phyloP scores from a whole-genome alignment of 495 filamentous ascomycete genomes.

The Terfezia boudieri region DNA sequence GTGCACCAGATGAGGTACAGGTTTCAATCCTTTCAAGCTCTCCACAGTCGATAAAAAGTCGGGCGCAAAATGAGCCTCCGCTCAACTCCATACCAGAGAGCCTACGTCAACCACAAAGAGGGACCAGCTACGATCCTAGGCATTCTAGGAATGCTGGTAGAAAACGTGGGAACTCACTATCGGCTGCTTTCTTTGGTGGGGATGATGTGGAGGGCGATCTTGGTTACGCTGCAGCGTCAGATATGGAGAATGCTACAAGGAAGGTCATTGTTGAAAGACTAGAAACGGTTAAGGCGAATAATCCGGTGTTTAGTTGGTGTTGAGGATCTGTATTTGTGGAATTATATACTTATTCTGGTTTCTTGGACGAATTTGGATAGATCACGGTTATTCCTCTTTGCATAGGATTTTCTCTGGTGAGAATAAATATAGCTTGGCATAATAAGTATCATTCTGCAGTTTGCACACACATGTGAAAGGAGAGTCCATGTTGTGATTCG shows the following conservation, averaged over 20 bases:
- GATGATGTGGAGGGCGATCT: constrained; percentile 80
- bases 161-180: background rate
- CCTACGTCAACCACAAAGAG: background rate
- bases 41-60: constrained; percentile 1
- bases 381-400: no score
- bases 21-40: constrained; percentile 8
- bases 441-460: no score
- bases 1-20: constrained; percentile 9
- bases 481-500: no score
- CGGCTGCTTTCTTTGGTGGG: constrained; percentile 24
- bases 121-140: background rate
- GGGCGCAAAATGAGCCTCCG: background rate
- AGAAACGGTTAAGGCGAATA: constrained; percentile 83
- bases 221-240: constrained; percentile 79
- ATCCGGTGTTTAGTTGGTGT: constrained; percentile 97
- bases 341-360: no score
- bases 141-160: background rate
- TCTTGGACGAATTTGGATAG: no score
- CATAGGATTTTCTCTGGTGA: no score
- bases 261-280: constrained; percentile 93
- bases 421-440: no score
- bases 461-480: no score
- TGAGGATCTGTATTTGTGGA: constrained; percentile 21
- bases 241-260: constrained; percentile 69
- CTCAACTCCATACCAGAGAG: background rate